Evolutionary conservation across 2,329 filamentous ascomycete species (phyloP).

Genomic region (Aspergillus sp.): DNA sequence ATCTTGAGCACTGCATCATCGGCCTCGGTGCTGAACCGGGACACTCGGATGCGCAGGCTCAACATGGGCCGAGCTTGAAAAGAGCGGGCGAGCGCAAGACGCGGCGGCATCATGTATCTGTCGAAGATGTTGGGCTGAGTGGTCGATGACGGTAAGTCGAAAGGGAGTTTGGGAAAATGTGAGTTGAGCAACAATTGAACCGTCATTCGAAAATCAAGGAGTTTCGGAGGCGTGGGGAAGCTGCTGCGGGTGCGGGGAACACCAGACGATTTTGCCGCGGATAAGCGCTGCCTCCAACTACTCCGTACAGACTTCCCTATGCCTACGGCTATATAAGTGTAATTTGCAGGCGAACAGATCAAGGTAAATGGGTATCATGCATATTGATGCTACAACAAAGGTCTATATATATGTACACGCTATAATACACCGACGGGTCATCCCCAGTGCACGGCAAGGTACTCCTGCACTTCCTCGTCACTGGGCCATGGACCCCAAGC

Average conservation of each 20-base stretch:
- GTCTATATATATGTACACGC: constrained; percentile 16
- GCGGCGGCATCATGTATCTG: constrained; percentile 29
- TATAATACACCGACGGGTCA: constrained; percentile 9
- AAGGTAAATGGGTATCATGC: constrained; percentile 14
- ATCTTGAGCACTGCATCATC: constrained; percentile 57
- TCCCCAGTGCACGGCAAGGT: constrained; percentile 20
- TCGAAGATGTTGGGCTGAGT: too few species aligned
- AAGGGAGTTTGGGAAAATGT: constrained; percentile 4
- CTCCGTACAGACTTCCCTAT: neutral
- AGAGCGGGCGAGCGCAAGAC: constrained; percentile 26
- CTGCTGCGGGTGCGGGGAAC: constrained; percentile 5
- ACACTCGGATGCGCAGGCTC: constrained; percentile 29
- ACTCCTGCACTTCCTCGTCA: constrained; percentile 39
- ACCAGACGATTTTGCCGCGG: constrained; percentile 9
- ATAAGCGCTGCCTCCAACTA: constrained; percentile 14
- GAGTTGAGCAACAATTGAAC: neutral
- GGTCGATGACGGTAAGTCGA: constrained; percentile 5
- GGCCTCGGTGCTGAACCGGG: constrained; percentile 33
- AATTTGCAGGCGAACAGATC: neutral
- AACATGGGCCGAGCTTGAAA: constrained; percentile 18
- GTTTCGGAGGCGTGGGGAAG: constrained; percentile 21
- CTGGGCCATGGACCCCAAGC: constrained; percentile 43
- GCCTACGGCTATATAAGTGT: neutral
- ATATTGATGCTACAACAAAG: constrained; percentile 5
- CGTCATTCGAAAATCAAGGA: too few species aligned